Evolutionary conservation across 2,329 filamentous ascomycete genomes (phyloP).

Genomic region (Botrytis paeoniae): DNA sequence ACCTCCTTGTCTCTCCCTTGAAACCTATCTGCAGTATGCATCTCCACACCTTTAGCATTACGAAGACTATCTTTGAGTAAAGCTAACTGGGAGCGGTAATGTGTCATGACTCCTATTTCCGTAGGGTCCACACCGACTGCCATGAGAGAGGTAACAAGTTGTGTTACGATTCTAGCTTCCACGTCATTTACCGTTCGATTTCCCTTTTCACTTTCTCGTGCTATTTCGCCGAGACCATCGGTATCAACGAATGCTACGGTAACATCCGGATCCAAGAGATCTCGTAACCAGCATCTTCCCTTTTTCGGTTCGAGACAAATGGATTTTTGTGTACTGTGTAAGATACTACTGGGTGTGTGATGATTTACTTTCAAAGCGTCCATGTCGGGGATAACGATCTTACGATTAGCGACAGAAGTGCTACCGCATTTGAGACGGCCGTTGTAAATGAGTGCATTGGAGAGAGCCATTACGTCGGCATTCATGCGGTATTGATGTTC

Average conservation of each 20-base stretch:
- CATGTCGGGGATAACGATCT: slow-evolving; percentile 66
- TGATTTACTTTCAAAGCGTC: slow-evolving; percentile 59
- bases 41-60: slow-evolving; percentile 66
- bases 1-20: slow-evolving; percentile 96
- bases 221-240: slow-evolving; percentile 62
- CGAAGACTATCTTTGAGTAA: slow-evolving; percentile 73
- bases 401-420: slow-evolving; percentile 65
- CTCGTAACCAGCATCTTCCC: slow-evolving; percentile 69
- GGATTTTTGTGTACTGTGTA: slow-evolving; percentile 43
- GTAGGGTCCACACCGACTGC: slow-evolving; percentile 68
- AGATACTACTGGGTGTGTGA: slow-evolving; percentile 40
- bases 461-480: slow-evolving; percentile 91
- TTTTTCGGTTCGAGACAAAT: slow-evolving; percentile 52
- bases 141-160: slow-evolving; percentile 78
- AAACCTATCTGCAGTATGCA: slow-evolving; percentile 96
- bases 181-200: slow-evolving; percentile 83
- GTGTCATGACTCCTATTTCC: slow-evolving; percentile 92
- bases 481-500: slow-evolving; percentile 99
- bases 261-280: slow-evolving; percentile 64
- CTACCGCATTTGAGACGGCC: slow-evolving; percentile 88
- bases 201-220: slow-evolving; percentile 72
- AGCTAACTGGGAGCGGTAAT: slow-evolving; percentile 89
- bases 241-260: slow-evolving; percentile 90
- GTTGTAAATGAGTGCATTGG: slow-evolving; percentile 90
- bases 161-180: slow-evolving; percentile 74